Evolutionary conservation across 208 protist genomes (phyloP).

Genomic region (Leishmania amazonensis): DNA sequence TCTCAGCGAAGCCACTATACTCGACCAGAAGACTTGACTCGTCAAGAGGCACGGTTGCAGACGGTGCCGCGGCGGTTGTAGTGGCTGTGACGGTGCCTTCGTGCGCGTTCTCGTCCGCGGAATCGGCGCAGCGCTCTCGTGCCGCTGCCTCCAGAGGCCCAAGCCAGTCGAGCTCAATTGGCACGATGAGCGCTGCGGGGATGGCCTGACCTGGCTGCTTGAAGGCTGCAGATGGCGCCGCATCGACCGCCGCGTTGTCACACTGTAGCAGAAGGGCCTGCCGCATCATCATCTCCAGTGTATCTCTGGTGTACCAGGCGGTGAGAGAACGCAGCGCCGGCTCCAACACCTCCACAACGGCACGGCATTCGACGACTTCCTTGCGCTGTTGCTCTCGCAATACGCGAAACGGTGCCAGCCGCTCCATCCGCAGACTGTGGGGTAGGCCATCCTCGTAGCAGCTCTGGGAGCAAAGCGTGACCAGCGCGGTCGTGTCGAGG

Average conservation of each 20-base stretch:
- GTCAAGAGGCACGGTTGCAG: not conserved
- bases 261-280: constrained; percentile 4
- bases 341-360: constrained; percentile 42
- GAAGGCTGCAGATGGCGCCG: not conserved
- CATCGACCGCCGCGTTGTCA: not conserved
- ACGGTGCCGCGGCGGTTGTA: not conserved
- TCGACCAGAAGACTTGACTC: constrained; percentile 19
- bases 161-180: constrained; percentile 16
- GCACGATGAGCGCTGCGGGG: not conserved
- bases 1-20: not conserved
- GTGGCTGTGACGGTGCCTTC: not conserved
- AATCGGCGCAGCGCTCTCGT: not conserved
- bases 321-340: constrained; percentile 39
- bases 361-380: constrained; percentile 40
- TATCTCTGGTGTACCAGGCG: constrained; percentile 21
- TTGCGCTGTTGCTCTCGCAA: constrained; percentile 58
- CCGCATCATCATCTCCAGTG: constrained; percentile 23
- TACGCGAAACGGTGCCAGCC: constrained; percentile 42
- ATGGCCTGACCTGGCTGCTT: not conserved
- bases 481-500: constrained; percentile 76
- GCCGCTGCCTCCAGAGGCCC: not conserved
- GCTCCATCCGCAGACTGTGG: constrained; percentile 20
- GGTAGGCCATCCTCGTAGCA: constrained; percentile 40
- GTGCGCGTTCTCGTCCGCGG: not conserved
- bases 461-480: constrained; percentile 71